Evolutionary conservation across 352 stramenopile species (phyloP), one percentile per base, ranked within the genome.

Genomic region (Globisporangium canariense): DNA sequence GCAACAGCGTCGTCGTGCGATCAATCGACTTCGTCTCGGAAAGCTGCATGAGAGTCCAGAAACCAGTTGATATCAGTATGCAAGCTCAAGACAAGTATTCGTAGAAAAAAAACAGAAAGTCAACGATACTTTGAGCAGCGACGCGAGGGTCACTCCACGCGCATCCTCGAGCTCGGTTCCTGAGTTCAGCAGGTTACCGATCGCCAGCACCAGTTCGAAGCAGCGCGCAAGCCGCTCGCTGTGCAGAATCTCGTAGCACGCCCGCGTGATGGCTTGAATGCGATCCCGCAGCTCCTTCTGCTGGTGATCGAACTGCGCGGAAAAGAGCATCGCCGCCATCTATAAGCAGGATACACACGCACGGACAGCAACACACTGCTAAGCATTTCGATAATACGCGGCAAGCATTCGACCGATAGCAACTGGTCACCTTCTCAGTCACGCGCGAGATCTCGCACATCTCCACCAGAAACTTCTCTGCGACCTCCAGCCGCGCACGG

Each of bases 11-110:
- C 55, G 83, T 83, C 28, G 67, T 89, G 64, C 81, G 77, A 62
- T 92, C 83, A 13, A 91, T 75, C 4, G 86, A 84, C 62, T 92
- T 91, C n/a, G 86, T 94, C 55, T 94, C 86, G 0, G 86, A 93
- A 4, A 94, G 69, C 78, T 91, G 13, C 40, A 67, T 2, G 40
- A 1, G 32, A 30, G 20, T 28, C 11, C 4, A 46, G 11, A 20
- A 18, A 46, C 28, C 18, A 45, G 38, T 18, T 9, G 60, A 20
- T 20, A n/a, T 53, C 40, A 46, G 30, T 52, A 25, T 4, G 1
- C n/a, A 8, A 3, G 36, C 43, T 54, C 9, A 54, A 49, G 40
- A 46, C 16, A 14, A 28, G 16, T 56, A 56, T 28, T 28, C 1
- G 30, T 7, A 56, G 14, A n/a, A 8, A 2, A 2, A 56, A 46